Evolutionary conservation across 1,284 basidiomycete species (phyloP).

Genomic region (Pholiota adiposa): DNA sequence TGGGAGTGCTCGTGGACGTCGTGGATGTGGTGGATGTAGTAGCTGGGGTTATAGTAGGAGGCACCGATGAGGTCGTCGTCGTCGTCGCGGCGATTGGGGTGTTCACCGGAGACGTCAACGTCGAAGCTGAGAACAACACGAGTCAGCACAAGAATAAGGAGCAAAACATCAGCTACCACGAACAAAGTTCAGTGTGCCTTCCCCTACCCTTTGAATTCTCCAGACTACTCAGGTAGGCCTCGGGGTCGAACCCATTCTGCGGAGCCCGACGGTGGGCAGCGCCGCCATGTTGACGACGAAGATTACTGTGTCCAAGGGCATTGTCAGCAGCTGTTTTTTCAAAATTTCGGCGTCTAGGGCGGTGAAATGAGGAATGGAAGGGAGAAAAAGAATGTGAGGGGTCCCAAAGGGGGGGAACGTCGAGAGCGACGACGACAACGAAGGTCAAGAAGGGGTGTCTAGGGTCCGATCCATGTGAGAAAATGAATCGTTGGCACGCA

Average conservation of each 20-base stretch:
- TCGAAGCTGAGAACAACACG: constrained; percentile 5
- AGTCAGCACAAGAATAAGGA: not conserved
- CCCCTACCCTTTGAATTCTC: not conserved
- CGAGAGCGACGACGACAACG: constrained; percentile 11
- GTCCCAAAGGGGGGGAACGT: constrained; percentile 6
- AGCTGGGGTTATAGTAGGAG: not conserved
- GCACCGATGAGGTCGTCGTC: not conserved
- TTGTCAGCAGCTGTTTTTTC: not conserved
- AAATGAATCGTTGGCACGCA: not conserved
- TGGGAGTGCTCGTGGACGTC: not conserved
- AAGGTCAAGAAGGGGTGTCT: not conserved
- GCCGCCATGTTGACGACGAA: constrained; percentile 18
- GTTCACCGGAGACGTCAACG: not conserved
- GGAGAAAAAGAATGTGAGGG: constrained; percentile 20
- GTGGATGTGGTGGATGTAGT: not conserved
- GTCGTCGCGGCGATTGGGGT: not conserved
- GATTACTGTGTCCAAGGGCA: constrained; percentile 4
- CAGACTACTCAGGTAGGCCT: constrained; percentile 5
- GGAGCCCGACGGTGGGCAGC: constrained; percentile 17
- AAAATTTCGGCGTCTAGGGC: not conserved
- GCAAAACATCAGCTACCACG: not conserved
- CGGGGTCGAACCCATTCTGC: constrained; percentile 22
- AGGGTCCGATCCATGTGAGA: not conserved
- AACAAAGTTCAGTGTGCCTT: constrained; percentile 5
- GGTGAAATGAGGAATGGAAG: not conserved